These are phyloP conservation scores for Hyphopichia burtonii DNA, from an alignment of 1,139 yeast genomes.

Conservation along the genomic window DNA sequence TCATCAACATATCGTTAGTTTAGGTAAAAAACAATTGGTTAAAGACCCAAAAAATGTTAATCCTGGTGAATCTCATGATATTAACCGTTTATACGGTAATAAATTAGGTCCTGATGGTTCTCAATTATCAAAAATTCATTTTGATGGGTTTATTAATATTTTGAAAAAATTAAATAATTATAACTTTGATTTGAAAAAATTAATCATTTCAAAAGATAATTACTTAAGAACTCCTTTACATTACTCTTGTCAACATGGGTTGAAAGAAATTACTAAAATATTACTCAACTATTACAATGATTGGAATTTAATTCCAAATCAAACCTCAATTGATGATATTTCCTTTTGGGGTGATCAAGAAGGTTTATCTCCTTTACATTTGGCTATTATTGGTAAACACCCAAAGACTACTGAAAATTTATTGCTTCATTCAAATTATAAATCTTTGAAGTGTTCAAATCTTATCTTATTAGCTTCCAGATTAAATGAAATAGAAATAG, in stretches of 20 bases:
- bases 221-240: constrained; percentile 86
- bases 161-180: constrained; percentile 46
- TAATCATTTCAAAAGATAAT: constrained; percentile 67
- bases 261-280: constrained; percentile 58
- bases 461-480: constrained; percentile 70
- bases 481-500: constrained; percentile 57
- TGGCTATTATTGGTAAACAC: constrained; percentile 81
- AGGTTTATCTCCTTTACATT: constrained; percentile 74
- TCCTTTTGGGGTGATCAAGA: constrained; percentile 83
- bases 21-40: constrained; percentile 55
- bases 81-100: constrained; percentile 30
- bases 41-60: constrained; percentile 23
- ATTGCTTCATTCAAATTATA: constrained; percentile 44
- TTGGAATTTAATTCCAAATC: constrained; percentile 34
- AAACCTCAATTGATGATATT: constrained; percentile 57
- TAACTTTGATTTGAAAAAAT: constrained; percentile 43
- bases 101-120: constrained; percentile 64
- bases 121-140: constrained; percentile 18
- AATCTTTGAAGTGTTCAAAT: constrained; percentile 42
- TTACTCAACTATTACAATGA: constrained; percentile 46
- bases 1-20: constrained; percentile 75
- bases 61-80: constrained; percentile 38
- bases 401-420: constrained; percentile 71
- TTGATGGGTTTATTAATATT: constrained; percentile 22
- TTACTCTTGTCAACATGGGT: constrained; percentile 86